These are phyloP conservation scores for Kodamaea nitidulidarum DNA, from an alignment of 805 yeast species.

Conservation along the genomic window DNA sequence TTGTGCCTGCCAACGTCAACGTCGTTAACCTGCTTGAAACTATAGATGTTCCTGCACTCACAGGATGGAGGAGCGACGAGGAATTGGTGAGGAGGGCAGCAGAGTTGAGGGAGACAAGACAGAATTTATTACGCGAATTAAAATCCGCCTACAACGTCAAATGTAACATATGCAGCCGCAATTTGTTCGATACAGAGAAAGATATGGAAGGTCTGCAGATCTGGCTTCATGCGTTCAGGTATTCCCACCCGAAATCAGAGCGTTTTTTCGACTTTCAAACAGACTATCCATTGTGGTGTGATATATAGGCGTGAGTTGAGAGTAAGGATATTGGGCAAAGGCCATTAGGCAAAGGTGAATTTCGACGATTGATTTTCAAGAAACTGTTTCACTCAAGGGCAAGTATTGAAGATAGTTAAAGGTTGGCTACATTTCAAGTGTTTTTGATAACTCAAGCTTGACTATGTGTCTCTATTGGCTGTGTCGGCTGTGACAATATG, in stretches of 20 bases:
- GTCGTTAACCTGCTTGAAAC: slow-evolving; percentile 9
- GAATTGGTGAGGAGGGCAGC: slow-evolving; percentile 14
- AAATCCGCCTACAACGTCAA: slow-evolving; percentile 16
- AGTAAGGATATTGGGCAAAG: too few relatives aligned
- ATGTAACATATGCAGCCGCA: slow-evolving; percentile 34
- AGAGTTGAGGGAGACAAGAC: slow-evolving; percentile 20
- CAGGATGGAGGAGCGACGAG: slow-evolving; percentile 13
- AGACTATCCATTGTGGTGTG: slow-evolving; percentile 31
- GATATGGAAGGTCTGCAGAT: slow-evolving; percentile 28
- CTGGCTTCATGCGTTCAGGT: slow-evolving; percentile 47
- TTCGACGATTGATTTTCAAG: too few relatives aligned
- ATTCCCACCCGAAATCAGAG: slow-evolving; percentile 22
- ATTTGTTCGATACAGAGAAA: slow-evolving; percentile 28
- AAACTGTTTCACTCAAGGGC: too few relatives aligned
- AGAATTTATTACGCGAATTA: slow-evolving; percentile 25
- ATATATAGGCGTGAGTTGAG: too few relatives aligned
- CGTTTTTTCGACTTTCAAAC: slow-evolving; percentile 38
- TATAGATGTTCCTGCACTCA: slow-evolving; percentile 14
- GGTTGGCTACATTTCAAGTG: too few relatives aligned
- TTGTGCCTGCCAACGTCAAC: slow-evolving; percentile 9
- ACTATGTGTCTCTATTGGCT: too few relatives aligned
- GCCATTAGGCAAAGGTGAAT: too few relatives aligned
- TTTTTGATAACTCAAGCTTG: too few relatives aligned
- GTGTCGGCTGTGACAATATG: too few relatives aligned
- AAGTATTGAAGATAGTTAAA: too few relatives aligned